These are phyloP conservation scores for Plasmodium gonderi DNA, from an alignment of 169 alveolate species.

Conservation along the genomic window DNA sequence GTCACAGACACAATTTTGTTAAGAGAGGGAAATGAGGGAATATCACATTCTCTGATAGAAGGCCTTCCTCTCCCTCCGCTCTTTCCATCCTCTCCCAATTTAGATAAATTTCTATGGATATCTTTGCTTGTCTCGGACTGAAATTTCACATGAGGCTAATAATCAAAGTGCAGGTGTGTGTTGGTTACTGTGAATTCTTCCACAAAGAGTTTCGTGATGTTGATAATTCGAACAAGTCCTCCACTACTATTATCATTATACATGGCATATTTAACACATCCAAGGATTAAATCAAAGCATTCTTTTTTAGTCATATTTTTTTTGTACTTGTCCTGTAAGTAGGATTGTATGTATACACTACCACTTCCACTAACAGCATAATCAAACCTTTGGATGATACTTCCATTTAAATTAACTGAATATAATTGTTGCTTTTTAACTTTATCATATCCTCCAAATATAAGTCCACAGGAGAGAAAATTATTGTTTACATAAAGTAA, in stretches of 20 bases:
- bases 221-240: constrained; percentile 90
- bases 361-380: constrained; percentile 95
- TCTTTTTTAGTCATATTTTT: constrained; percentile 90
- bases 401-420: constrained; percentile 93
- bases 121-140: not conserved
- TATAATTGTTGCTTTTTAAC: constrained; percentile 88
- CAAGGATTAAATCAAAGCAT: constrained; percentile 85
- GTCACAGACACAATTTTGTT: too few species aligned
- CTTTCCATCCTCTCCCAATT: not conserved
- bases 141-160: not conserved
- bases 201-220: constrained; percentile 73
- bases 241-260: constrained; percentile 93
- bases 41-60: too few species aligned
- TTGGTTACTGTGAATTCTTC: constrained; percentile 74
- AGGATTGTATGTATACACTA: constrained; percentile 91
- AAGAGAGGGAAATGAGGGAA: too few species aligned
- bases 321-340: constrained; percentile 88
- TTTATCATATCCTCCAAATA: constrained; percentile 93
- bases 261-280: constrained; percentile 91
- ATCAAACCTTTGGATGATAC: constrained; percentile 83
- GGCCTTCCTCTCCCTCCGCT: not conserved
- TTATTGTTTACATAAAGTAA: constrained; percentile 89
- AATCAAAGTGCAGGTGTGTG: constrained; percentile 40
- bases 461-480: constrained; percentile 89
- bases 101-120: not conserved